Base-by-base conservation (phyloP, 2,329 filamentous ascomycete genomes). In the Aspergillus melleus region DNA sequence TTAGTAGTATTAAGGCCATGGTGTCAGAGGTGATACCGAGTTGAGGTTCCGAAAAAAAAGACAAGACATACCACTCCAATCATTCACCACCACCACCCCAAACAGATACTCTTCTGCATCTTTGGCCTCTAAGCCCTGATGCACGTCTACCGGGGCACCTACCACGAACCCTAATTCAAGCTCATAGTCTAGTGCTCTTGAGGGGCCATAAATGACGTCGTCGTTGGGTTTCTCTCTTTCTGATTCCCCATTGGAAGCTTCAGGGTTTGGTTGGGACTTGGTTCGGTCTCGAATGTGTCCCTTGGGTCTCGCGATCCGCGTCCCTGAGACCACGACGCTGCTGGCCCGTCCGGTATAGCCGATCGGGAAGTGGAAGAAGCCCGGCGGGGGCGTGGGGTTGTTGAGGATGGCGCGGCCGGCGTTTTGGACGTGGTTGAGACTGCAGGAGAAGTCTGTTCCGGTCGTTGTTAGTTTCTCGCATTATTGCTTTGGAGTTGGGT, bases 101-200 rank as follows among this genome's bases (percentile, higher is more conserved):
- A 89, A 88, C 6, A 88, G 84, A 66, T 88, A 83, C 2, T 84
- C 79, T 6, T 84, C 79, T 0, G 85, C 83, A 30, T 84, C 80
- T 20, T 78, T 79, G 0, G 78, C 72, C 0, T 70, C 65, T 0
- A 84, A 61, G 0, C 71, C 69, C 47, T 79, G 62, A 1, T 76
- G 74, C n/a, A 76, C 63, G 0, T 66, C 60, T 10, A 76, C 68
- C 0, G 76, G 70, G 46, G 80, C 80, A 2, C 80, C 79, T 8
- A 83, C 72, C 2, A 83, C 68, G 6, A 77, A 75, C 0, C 78
- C 81, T 22, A 83, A 69, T 54, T 83, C 80, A 22, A 82, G 54
- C 58, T 76, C 71, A 57, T 70, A 72, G 61, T 78, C 82, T 46
- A 83, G 62, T 8, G 64, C 64, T 10, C 61, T 62, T 1, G 64